Conservation (phyloP, 805 yeast species). For the Clavispora asparagi region DNA sequence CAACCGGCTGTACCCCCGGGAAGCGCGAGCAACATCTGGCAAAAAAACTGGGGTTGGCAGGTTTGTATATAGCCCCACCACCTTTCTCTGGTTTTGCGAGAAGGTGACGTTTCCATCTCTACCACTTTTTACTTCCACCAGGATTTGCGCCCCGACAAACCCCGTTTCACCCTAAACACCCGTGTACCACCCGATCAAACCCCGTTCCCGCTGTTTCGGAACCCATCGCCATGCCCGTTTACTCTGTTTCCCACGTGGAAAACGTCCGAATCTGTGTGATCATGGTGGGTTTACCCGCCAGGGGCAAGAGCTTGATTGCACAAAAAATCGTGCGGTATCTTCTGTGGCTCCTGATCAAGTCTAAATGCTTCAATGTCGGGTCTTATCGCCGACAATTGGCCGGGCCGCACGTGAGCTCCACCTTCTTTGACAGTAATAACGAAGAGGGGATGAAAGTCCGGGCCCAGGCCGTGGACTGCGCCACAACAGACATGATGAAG, state of each 20-base stretch:
- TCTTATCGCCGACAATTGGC: conserved; percentile 60
- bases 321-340: conserved; percentile 90
- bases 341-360: conserved; percentile 84
- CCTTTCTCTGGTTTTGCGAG: not conserved
- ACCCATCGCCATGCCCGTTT: conserved; percentile 46
- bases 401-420: conserved; percentile 49
- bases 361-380: conserved; percentile 88
- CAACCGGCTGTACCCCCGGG: not conserved
- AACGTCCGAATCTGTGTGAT: conserved; percentile 79
- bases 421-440: conserved; percentile 68
- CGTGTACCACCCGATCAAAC: not conserved
- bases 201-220: not conserved
- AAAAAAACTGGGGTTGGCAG: not conserved
- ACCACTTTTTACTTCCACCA: not conserved
- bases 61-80: not conserved
- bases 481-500: conserved; percentile 72
- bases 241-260: conserved; percentile 55
- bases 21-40: not conserved
- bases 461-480: conserved; percentile 62
- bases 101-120: not conserved
- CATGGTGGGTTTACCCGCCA: conserved; percentile 83
- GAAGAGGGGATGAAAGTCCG: conserved; percentile 59
- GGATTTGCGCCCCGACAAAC: not conserved
- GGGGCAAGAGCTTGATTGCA: conserved; percentile 93
- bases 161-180: not conserved